phyloP scores from a whole-genome alignment of 2,329 filamentous ascomycete genomes.

The Raffaelea deltoideospora region DNA sequence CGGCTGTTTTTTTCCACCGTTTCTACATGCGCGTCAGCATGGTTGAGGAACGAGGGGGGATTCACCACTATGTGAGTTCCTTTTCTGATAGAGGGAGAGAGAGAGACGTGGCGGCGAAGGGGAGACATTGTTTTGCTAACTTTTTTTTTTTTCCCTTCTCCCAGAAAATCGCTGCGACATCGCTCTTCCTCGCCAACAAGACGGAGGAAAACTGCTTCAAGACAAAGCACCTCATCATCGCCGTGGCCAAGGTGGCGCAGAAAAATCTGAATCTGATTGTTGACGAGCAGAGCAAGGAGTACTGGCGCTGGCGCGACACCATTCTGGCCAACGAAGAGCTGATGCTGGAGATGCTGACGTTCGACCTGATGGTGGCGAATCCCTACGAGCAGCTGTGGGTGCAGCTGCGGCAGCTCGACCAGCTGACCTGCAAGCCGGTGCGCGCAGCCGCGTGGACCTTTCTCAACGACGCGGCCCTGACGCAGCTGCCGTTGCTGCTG shows the following conservation, averaged over 20 bases:
- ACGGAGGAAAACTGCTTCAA: slow-evolving; percentile 95
- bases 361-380: slow-evolving; percentile 81
- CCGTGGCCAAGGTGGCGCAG: slow-evolving; percentile 85
- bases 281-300: slow-evolving; percentile 95
- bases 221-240: slow-evolving; percentile 86
- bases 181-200: slow-evolving; percentile 89
- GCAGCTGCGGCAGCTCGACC: slow-evolving; percentile 33
- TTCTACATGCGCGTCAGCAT: slow-evolving; percentile 87
- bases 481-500: slow-evolving; percentile 69
- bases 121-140: not conserved
- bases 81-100: not conserved
- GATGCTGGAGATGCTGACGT: slow-evolving; percentile 81
- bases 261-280: slow-evolving; percentile 83
- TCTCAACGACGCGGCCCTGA: slow-evolving; percentile 78
- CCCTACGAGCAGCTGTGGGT: slow-evolving; percentile 77
- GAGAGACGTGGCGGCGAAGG: not conserved
- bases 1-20: slow-evolving; percentile 86
- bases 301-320: slow-evolving; percentile 93
- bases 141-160: not conserved
- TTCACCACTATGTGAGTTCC: slow-evolving; percentile 75
- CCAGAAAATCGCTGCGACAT: slow-evolving; percentile 72
- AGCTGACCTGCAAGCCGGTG: slow-evolving; percentile 9
- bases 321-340: slow-evolving; percentile 87
- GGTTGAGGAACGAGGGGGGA: slow-evolving; percentile 57
- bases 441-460: slow-evolving; percentile 54